phyloP scores from a whole-genome alignment of 192 early-diverging fungal genomes.

The Coemansia sp. region DNA sequence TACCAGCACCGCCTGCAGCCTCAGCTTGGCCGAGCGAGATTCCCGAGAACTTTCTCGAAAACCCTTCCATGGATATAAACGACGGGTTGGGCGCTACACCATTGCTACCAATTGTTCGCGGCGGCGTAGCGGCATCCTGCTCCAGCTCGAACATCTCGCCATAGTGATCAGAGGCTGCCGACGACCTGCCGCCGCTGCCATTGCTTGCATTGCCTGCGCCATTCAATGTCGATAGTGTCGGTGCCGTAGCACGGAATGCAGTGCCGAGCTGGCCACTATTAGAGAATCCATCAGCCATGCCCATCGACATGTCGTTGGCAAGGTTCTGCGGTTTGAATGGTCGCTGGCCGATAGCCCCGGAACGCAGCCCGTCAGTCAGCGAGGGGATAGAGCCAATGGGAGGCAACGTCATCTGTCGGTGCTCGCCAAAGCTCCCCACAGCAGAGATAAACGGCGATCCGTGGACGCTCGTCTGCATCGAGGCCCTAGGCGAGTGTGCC shows the following conservation, averaged over 20 bases:
- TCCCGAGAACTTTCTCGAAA: slow-evolving; percentile 40
- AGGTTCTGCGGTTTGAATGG: slow-evolving; percentile 3
- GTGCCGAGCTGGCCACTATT: slow-evolving; percentile 8
- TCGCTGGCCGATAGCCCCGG: slow-evolving; percentile 42
- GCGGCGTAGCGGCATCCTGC: slow-evolving; percentile 22
- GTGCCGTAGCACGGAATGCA: slow-evolving; percentile 5
- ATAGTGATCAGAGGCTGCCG: slow-evolving; percentile 40
- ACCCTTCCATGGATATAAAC: slow-evolving; percentile 48
- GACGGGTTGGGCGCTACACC: slow-evolving; percentile 29
- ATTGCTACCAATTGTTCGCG: slow-evolving; percentile 12
- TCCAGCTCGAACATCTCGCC: slow-evolving; percentile 56
- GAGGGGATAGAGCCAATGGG: slow-evolving; percentile 3
- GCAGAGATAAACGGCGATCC: slow-evolving; percentile 34
- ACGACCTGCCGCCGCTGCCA: slow-evolving; percentile 40
- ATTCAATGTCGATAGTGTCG: neutral
- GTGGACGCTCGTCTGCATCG: slow-evolving; percentile 15
- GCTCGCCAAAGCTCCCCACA: slow-evolving; percentile 20
- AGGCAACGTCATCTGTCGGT: slow-evolving; percentile 15
- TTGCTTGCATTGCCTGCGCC: neutral
- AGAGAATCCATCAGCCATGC: neutral
- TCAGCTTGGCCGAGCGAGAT: slow-evolving; percentile 32
- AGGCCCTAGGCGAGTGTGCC: slow-evolving; percentile 17
- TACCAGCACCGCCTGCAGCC: neutral
- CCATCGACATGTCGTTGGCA: neutral
- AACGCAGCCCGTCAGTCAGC: slow-evolving; percentile 18